Evolutionary conservation across 306 rosid species (phyloP).

Genomic region (Medicago ruthenica): DNA sequence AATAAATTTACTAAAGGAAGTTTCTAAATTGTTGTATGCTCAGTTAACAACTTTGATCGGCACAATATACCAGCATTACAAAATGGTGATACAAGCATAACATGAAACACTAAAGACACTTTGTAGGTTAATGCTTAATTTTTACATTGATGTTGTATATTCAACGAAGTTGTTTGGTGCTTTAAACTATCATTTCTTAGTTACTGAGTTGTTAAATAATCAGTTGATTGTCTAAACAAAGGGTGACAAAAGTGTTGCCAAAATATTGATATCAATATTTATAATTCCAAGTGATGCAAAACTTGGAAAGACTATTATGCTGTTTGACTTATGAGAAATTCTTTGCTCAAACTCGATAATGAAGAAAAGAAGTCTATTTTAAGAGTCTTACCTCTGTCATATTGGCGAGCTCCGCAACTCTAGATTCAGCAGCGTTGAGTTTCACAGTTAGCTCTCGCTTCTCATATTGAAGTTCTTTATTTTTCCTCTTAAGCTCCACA

Average conservation of each 20-base stretch:
- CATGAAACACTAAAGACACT: background rate
- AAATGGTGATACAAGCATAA: background rate
- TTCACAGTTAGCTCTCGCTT: slow-evolving; percentile 78
- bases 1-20: slow-evolving; percentile 1
- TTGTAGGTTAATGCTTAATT: background rate
- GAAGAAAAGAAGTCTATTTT: slow-evolving; percentile 13
- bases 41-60: background rate
- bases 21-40: background rate
- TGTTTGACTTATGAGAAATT: slow-evolving; percentile 4
- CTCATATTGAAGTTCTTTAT: slow-evolving; percentile 87
- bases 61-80: background rate
- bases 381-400: slow-evolving; percentile 76
- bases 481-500: slow-evolving; percentile 78
- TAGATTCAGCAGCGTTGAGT: slow-evolving; percentile 76
- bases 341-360: slow-evolving; percentile 15
- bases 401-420: slow-evolving; percentile 60
- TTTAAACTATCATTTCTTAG: slow-evolving; percentile 18
- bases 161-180: slow-evolving; percentile 1
- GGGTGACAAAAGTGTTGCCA: slow-evolving; percentile 1
- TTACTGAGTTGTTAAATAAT: background rate
- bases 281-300: slow-evolving; percentile 24
- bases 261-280: slow-evolving; percentile 2
- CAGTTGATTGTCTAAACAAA: slow-evolving; percentile 11
- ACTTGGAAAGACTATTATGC: slow-evolving; percentile 17
- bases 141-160: background rate